These are phyloP conservation scores for Logfia minima DNA, from an alignment of 129 eudicot genomes.

Conservation along the genomic window DNA sequence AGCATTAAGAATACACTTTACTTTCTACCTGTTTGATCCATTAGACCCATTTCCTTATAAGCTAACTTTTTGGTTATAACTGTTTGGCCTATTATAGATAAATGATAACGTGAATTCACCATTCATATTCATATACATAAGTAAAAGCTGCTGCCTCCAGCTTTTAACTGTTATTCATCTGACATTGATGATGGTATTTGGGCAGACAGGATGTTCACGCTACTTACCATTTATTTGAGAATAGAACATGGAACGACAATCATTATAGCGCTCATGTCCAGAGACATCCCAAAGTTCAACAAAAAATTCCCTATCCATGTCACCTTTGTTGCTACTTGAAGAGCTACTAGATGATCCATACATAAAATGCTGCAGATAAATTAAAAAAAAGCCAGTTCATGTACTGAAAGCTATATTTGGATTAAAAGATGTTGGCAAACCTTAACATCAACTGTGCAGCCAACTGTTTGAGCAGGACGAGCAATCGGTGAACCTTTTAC, in stretches of 20 bases:
- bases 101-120: not conserved
- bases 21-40: not conserved
- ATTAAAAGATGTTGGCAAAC: constrained; percentile 28
- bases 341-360: constrained; percentile 72
- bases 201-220: not conserved
- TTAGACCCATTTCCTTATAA: not conserved
- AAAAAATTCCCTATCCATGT: constrained; percentile 71
- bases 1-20: not conserved
- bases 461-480: constrained; percentile 71
- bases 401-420: not conserved
- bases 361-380: constrained; percentile 56
- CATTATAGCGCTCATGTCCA: constrained; percentile 82
- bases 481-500: constrained; percentile 61
- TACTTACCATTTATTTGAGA: constrained; percentile 77
- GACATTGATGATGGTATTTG: not conserved
- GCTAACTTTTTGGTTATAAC: not conserved
- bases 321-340: constrained; percentile 60
- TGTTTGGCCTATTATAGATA: not conserved
- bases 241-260: constrained; percentile 83
- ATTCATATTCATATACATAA: not conserved
- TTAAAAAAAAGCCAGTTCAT: not conserved
- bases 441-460: constrained; percentile 72
- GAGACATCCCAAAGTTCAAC: constrained; percentile 93
- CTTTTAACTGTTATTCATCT: not conserved
- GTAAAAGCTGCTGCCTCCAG: not conserved